Evolutionary conservation across 768 basidiomycete genomes (phyloP).

Genomic region (Clavulina sp.): DNA sequence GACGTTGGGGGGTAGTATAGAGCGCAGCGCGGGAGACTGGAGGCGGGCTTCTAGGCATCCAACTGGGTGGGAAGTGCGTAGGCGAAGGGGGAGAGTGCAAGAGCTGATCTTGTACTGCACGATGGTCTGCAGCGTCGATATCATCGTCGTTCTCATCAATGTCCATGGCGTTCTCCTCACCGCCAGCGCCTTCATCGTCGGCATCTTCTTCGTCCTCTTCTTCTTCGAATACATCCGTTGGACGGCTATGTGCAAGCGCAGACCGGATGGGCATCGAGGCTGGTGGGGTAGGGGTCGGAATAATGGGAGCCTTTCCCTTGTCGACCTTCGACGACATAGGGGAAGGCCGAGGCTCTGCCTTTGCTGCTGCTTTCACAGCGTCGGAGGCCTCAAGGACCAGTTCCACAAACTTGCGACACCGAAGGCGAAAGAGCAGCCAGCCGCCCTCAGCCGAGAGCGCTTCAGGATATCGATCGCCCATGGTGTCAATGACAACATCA

Average conservation of each 20-base stretch:
- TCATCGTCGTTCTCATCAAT: not conserved
- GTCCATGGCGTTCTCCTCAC: constrained; percentile 5
- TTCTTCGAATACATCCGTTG: constrained; percentile 16
- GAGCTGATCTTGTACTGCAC: not conserved
- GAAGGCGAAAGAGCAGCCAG: constrained; percentile 61
- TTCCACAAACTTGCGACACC: constrained; percentile 75
- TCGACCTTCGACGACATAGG: too few relatives aligned
- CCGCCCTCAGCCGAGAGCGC: constrained; percentile 53
- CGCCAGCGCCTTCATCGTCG: constrained; percentile 12
- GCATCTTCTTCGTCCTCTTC: constrained; percentile 11
- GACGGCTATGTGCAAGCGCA: constrained; percentile 9
- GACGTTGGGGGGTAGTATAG: too few relatives aligned
- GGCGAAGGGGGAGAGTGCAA: not conserved
- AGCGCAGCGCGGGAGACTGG: too few relatives aligned
- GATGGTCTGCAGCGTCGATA: not conserved
- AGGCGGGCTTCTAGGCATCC: too few relatives aligned
- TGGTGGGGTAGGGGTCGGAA: constrained; percentile 11
- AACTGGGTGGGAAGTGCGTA: too few relatives aligned
- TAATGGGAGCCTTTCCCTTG: too few relatives aligned
- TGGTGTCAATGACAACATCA: constrained; percentile 43
- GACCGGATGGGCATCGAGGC: not conserved
- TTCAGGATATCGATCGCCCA: constrained; percentile 36
- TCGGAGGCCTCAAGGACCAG: constrained; percentile 47
- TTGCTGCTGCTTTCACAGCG: constrained; percentile 27
- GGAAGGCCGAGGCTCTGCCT: too few relatives aligned